phyloP scores from a whole-genome alignment of 768 basidiomycete species.

The Serendipita vermifera region DNA sequence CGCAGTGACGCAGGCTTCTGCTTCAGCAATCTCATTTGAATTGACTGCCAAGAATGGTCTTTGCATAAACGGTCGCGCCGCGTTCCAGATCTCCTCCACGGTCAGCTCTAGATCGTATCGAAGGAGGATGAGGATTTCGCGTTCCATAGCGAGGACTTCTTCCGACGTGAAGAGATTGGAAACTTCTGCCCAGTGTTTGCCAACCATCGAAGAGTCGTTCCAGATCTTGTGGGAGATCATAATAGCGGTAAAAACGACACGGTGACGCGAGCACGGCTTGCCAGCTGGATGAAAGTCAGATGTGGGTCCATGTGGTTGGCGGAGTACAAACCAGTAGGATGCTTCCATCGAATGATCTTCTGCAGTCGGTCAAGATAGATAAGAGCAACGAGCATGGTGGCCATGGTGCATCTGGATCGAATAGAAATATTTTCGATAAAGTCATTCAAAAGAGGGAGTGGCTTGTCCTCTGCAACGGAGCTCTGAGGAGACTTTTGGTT shows the following conservation, averaged over 20 bases:
- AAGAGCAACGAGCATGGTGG: not conserved
- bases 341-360: not conserved
- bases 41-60: too few species aligned
- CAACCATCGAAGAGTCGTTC: constrained; percentile 5
- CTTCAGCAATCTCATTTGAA: too few species aligned
- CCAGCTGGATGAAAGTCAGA: too few species aligned
- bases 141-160: not conserved
- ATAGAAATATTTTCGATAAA: not conserved
- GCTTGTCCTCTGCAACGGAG: not conserved
- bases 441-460: not conserved
- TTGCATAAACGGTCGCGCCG: not conserved
- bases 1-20: too few species aligned
- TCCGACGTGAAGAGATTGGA: not conserved
- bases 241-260: not conserved
- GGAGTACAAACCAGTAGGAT: too few species aligned
- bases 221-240: constrained; percentile 5
- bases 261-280: not conserved
- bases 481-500: not conserved
- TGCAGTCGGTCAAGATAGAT: not conserved
- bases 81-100: not conserved
- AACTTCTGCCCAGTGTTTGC: constrained; percentile 6
- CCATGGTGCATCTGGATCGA: constrained; percentile 1
- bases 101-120: not conserved
- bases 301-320: too few species aligned
- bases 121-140: not conserved